Conservation (phyloP, 768 basidiomycete genomes). For the Zangia roseola region DNA sequence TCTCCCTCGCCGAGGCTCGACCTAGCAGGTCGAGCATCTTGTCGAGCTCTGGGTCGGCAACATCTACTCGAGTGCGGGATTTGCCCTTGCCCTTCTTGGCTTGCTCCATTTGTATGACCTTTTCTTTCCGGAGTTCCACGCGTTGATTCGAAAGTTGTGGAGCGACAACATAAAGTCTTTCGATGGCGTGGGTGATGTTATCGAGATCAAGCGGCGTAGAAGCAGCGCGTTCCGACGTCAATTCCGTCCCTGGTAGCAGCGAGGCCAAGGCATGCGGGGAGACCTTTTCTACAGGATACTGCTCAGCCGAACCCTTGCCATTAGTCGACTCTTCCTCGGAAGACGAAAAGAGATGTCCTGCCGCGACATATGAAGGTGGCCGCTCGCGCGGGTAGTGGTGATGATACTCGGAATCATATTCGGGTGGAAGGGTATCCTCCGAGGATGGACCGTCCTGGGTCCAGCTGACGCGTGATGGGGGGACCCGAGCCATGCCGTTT, state of each 20-base stretch:
- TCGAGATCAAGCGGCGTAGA: conserved; percentile 76
- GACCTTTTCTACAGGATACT: conserved; percentile 23
- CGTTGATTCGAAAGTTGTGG: conserved; percentile 92
- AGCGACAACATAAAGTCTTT: conserved; percentile 78
- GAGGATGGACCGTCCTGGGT: conserved; percentile 2
- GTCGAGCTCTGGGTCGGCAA: conserved; percentile 52
- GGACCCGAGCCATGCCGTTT: conserved; percentile 4
- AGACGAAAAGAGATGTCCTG: neutral
- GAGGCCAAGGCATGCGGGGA: conserved; percentile 5
- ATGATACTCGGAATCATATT: conserved; percentile 43
- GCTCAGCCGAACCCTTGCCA: conserved; percentile 9
- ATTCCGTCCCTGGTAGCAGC: neutral
- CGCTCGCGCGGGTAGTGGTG: conserved; percentile 15
- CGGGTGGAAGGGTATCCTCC: conserved; percentile 46
- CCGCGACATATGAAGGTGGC: conserved; percentile 27
- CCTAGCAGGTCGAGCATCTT: conserved; percentile 69
- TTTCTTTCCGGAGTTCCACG: conserved; percentile 78
- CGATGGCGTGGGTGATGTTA: conserved; percentile 82
- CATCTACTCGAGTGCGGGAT: conserved; percentile 39
- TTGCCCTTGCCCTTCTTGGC: conserved; percentile 57
- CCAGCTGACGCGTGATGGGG: conserved; percentile 19
- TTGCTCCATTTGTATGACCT: conserved; percentile 70
- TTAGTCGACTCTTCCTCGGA: conserved; percentile 7
- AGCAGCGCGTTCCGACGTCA: neutral
- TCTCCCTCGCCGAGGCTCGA: conserved; percentile 64